A percentile compares a stretch with the other conserved stretches of the same genome.
Conservation (phyloP, 495 filamentous ascomycete genomes). For the Penicillium steckii region DNA sequence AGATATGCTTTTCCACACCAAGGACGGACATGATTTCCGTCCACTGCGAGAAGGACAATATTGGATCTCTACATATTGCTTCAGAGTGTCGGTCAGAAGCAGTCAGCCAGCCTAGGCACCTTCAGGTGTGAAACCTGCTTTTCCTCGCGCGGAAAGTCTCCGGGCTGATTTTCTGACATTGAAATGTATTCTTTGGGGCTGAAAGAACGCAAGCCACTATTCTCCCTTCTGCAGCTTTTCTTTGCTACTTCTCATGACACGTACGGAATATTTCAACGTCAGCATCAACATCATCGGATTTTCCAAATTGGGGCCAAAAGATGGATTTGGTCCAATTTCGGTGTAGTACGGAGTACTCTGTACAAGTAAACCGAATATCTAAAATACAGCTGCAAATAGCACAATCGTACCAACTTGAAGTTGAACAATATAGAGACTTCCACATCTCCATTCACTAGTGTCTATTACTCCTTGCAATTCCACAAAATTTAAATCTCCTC, state of each 20-base stretch:
- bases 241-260: neutral
- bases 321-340: too few species aligned
- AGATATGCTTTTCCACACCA: neutral
- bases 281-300: neutral
- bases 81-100: slow-evolving; percentile 16
- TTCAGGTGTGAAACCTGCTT: neutral
- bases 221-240: neutral
- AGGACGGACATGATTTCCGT: neutral
- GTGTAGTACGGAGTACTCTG: too few species aligned
- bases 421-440: too few species aligned
- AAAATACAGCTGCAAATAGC: too few species aligned
- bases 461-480: too few species aligned
- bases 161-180: neutral
- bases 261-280: neutral
- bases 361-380: too few species aligned
- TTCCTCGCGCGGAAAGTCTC: neutral
- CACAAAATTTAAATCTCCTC: too few species aligned
- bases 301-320: too few species aligned
- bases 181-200: neutral
- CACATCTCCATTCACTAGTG: too few species aligned
- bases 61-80: neutral
- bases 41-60: neutral
- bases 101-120: neutral
- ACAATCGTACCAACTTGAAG: too few species aligned
- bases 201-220: slow-evolving; percentile 4